Evolutionary conservation across 345 rosid genomes (phyloP), one percentile per base, ranked within the genome.

Genomic region (Cardamine chenopodiifolia): DNA sequence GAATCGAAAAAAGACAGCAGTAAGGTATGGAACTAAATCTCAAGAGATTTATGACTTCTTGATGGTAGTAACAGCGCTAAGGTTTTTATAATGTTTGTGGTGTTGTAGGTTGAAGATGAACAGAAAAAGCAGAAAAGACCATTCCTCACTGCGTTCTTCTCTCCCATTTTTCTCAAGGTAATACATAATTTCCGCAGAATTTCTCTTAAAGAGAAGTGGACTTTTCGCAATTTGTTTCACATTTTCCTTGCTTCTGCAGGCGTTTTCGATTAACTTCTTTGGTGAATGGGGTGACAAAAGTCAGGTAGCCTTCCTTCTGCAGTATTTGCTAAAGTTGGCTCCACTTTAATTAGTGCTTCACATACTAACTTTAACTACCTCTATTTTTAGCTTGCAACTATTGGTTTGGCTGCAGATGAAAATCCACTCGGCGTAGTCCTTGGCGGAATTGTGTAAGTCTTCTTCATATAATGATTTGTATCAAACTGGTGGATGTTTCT

Each of bases 251-350:
- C 9, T 78, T 54, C 9, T 75, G 76, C 90, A 94, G 96, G 98
- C 98, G 32, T 94, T 94, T 84, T 94, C 97, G 31, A 89, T 94
- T 13, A 91, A 90, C 10, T 94, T 94, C 83, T 91, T 94, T 73
- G 98, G 98, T 39, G 97, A 94, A 84, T 89, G 95, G 95, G 97
- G 98, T 63, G 98, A 91, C 84, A 94, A 87, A 84, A 94, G 98
- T 79, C 98, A 89, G 96, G 98, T 94, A 75, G 52, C 49, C 39
- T 62, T 65, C 45, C 39, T 6, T 74, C 9, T 40, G 12, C 58
- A 62, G 20, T 15, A 35, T 5, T 19, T 57, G 5, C 50, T 29
- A 23, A 31, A 17, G 49, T 37, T 66, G 25, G 52, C 31, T 52
- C 12, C 18, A 28, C 13, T 49, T 11, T 55, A 63, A 26, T 28